Evolutionary conservation across 2,329 filamentous ascomycete genomes (phyloP).

Genomic region (Aureobasidium subglaciale): DNA sequence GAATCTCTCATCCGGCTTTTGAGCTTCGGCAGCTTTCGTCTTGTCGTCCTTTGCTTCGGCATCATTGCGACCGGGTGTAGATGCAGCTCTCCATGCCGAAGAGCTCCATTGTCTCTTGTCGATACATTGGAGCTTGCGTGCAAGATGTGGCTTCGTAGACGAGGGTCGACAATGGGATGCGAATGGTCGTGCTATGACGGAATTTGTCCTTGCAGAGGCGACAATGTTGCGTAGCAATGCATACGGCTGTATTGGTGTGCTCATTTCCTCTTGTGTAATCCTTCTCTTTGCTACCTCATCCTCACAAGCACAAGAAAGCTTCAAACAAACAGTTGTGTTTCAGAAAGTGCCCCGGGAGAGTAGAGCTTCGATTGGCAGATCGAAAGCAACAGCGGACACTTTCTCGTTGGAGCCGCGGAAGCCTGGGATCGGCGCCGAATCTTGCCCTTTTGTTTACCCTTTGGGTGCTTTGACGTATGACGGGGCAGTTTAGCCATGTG

Average conservation of each 20-base stretch:
- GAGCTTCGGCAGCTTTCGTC: not conserved
- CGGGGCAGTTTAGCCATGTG: constrained; percentile 5
- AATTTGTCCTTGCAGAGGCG: not conserved
- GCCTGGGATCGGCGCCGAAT: constrained; percentile 2
- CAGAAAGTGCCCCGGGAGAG: not conserved
- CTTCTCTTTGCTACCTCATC: constrained; percentile 16
- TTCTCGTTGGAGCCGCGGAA: not conserved
- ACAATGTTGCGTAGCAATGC: constrained; percentile 7
- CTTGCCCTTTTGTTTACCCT: not conserved
- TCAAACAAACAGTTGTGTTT: too few species aligned
- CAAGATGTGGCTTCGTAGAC: not conserved
- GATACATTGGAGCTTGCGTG: not conserved
- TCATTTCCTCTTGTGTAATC: constrained; percentile 2
- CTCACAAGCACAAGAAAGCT: too few species aligned
- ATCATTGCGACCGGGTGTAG: not conserved
- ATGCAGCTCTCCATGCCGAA: not conserved
- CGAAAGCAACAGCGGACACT: not conserved
- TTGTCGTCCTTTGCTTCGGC: not conserved
- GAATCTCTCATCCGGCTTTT: constrained; percentile 9
- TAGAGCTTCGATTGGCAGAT: not conserved
- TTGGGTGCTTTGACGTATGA: too few species aligned
- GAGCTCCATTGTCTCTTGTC: not conserved
- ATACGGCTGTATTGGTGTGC: constrained; percentile 11
- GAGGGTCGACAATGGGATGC: not conserved
- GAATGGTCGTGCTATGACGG: not conserved